Base-by-base conservation (phyloP, 2,329 filamentous ascomycete species). In the Stenocarpella maydis region DNA sequence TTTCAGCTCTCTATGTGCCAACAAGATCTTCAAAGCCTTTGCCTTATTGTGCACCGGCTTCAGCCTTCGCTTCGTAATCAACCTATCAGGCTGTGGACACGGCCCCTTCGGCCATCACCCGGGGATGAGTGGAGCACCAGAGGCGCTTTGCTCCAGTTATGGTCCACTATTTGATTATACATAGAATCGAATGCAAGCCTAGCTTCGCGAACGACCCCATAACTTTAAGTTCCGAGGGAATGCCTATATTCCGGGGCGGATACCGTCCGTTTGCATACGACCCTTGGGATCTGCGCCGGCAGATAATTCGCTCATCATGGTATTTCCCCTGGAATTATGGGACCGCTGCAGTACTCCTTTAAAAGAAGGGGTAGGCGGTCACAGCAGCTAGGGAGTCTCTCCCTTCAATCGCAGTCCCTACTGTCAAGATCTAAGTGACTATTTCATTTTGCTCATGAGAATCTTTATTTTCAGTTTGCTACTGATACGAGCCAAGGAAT, bases 211-310 rank as follows among this genome's bases (percentile, higher is more conserved):
- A 26, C 21, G 34, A 21, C 53, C 21, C 53, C 53, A 41, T 21
- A 19, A 41, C 24, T 55, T 41, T 55, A 41, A 26, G 34, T 55
- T 26, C 53, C 53, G n/a, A 55, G 15, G 34, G 34, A 17, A 55
- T 41, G 53, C 53, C 53, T 55, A 55, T 41, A 55, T 41, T 55
- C 53, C 34, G 53, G 53, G 53, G n/a, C 53, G 53, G 52, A 12
- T 55, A 10, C 21, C 7, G n/a, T 14, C 34, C 53, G n/a, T 10
- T 26, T n/a, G 12, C 4, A 39, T n/a, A 26, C 53, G 53, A 26
- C 34, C 41, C 53, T 41, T 41, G 34, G 39, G 34, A 24, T 2
- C 34, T 41, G 34, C 53, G 21, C n/a, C 52, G 10, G 52, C 21
- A 34, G n/a, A 41, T 17, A 41, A 55, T 55, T 26, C n/a, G 21